Percentiles rank a stretch among this genome's conserved stretches.
Conservation (phyloP, 1,284 basidiomycete genomes). For the Heterobasidion annosum region DNA sequence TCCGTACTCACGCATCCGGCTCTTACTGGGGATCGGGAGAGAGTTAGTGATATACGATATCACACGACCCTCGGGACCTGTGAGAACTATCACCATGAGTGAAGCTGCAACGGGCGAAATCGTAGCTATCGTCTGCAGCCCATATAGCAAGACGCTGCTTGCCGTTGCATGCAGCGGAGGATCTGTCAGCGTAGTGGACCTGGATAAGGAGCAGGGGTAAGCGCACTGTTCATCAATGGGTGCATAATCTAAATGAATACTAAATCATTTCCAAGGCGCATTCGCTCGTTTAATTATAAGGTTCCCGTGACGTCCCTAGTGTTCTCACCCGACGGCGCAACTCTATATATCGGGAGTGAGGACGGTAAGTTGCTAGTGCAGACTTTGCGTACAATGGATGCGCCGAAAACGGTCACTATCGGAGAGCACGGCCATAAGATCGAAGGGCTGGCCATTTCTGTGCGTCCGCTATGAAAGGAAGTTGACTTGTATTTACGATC, state of each 20-base stretch:
- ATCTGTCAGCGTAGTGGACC: conserved; percentile 46
- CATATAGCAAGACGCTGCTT: conserved; percentile 64
- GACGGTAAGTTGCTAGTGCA: conserved; percentile 51
- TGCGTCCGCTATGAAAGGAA: conserved; percentile 14
- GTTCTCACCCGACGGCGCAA: conserved; percentile 61
- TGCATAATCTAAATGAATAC: background rate
- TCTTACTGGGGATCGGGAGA: conserved; percentile 45
- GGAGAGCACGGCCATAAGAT: conserved; percentile 38
- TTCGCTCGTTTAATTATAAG: conserved; percentile 22
- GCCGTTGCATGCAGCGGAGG: conserved; percentile 48
- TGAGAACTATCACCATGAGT: conserved; percentile 39
- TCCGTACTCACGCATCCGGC: conserved; percentile 42
- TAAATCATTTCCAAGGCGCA: background rate
- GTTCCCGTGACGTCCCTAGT: conserved; percentile 42
- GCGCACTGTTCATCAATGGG: conserved; percentile 14
- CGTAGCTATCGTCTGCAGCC: conserved; percentile 48
- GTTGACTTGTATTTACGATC: background rate
- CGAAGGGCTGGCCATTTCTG: conserved; percentile 48
- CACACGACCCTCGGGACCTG: conserved; percentile 42
- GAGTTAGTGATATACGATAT: conserved; percentile 56
- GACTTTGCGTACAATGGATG: conserved; percentile 56
- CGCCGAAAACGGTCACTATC: conserved; percentile 43
- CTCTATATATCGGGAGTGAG: conserved; percentile 54
- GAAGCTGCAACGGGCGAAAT: conserved; percentile 37
- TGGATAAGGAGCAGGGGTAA: conserved; percentile 68